Evolutionary conservation across 192 early-diverging fungal species (phyloP).

Genomic region (Backusella tarrabulga): DNA sequence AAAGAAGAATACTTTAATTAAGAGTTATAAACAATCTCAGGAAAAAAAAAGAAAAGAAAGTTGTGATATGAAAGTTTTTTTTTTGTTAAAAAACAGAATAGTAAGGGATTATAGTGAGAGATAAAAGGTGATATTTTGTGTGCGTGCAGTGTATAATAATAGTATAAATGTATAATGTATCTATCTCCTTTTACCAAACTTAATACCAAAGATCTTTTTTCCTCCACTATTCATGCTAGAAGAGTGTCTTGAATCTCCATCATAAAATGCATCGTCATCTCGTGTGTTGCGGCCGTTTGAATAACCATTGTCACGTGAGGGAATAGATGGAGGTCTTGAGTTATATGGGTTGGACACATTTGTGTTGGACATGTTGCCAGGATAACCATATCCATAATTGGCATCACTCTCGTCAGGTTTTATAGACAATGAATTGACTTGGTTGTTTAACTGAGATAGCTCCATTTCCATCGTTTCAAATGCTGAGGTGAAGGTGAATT

Average conservation of each 20-base stretch:
- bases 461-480: conserved; percentile 21
- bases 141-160: neutral
- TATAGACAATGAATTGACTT: neutral
- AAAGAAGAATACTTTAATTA: conserved; percentile 15
- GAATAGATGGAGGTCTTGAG: conserved; percentile 18
- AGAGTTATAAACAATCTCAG: conserved; percentile 8
- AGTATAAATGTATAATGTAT: neutral
- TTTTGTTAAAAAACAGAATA: neutral
- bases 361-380: neutral
- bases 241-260: conserved; percentile 28
- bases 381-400: neutral
- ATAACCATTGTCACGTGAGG: conserved; percentile 19
- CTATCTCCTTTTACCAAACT: conserved; percentile 20
- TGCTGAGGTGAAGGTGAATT: conserved; percentile 41
- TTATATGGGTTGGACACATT: neutral
- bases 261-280: conserved; percentile 25
- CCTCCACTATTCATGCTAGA: neutral
- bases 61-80: neutral
- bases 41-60: conserved; percentile 1
- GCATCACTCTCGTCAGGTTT: conserved; percentile 10
- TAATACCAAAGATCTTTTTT: conserved; percentile 24
- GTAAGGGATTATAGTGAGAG: neutral
- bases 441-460: neutral
- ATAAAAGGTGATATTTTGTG: neutral
- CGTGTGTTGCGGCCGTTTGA: conserved; percentile 11